Evolutionary conservation across 106 monocot genomes (phyloP), one percentile per base, ranked within the genome.

Genomic region (Dendrobium chrysotoxum): DNA sequence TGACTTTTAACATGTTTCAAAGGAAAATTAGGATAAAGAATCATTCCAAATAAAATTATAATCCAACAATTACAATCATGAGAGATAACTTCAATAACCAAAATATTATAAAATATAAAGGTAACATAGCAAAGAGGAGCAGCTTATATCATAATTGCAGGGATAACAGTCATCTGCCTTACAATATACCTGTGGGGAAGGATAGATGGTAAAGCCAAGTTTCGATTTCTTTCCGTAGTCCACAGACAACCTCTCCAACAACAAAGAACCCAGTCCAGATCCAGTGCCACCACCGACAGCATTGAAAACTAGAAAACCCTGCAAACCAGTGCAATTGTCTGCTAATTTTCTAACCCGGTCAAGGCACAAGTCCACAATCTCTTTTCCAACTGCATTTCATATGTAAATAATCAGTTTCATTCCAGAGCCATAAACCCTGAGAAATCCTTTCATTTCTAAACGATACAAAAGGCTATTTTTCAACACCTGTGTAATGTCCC

Each of bases 401-500:
- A 21, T 0, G 6, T 21, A 7, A 42, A 42, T 20, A 21, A 75
- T 75, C 21, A 71, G 17, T 12, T 41, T 75, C 6, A 42, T 23
- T 65, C 25, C 9, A 23, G 8, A 65, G 4, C 17, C 74, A 75
- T 20, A 16, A 42, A 20, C 39, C 20, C 42, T 18, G 15, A 20
- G 0, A 21, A 21, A 75, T 15, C 41, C 18, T 6, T 21, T 8
- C 17, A 17, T 42, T 42, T 41, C 5, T 71, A 10, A 35, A 5
- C 0, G 28, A 71, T 38, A 71, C 12, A 38, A 9, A 70, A 17
- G 1, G 74, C 5, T 4, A 75, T 42, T 38, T 71, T 11, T 40
- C n/a, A 57, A 72, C 83, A 94, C 94, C 91, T 15, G 93, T 93
- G 82, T 93, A 93, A 75, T 93, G 93, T 0, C 93, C 93, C 16